These are phyloP conservation scores for Gilbertella persicaria DNA, from an alignment of 371 early-diverging fungal species.

Conservation along the genomic window DNA sequence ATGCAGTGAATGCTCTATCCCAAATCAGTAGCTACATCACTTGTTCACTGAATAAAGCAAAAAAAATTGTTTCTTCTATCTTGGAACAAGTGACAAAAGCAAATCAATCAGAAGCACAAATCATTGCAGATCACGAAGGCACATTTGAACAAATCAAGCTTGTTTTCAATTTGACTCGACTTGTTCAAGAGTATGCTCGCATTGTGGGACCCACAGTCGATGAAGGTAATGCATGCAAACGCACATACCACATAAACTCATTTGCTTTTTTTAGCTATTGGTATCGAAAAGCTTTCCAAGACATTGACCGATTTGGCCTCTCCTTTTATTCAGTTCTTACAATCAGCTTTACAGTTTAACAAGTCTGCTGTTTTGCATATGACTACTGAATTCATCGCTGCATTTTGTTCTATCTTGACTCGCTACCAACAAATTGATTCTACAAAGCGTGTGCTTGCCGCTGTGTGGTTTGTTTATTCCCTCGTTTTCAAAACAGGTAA, in stretches of 20 bases:
- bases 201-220: slow-evolving; percentile 19
- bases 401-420: slow-evolving; percentile 32
- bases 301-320: slow-evolving; percentile 20
- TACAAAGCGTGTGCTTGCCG: slow-evolving; percentile 27
- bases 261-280: slow-evolving; percentile 14
- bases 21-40: slow-evolving; percentile 13
- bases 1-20: slow-evolving; percentile 15
- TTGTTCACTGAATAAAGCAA: slow-evolving; percentile 6
- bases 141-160: slow-evolving; percentile 14
- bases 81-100: background rate
- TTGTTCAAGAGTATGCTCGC: slow-evolving; percentile 31
- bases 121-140: background rate
- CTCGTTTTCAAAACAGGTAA: slow-evolving; percentile 22
- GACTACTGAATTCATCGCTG: slow-evolving; percentile 35
- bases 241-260: background rate
- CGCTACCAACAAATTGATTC: slow-evolving; percentile 28
- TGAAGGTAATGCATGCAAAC: slow-evolving; percentile 29
- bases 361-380: slow-evolving; percentile 13
- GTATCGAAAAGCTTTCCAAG: slow-evolving; percentile 19
- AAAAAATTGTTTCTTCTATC: background rate
- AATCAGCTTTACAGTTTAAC: slow-evolving; percentile 3
- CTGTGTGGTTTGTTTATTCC: slow-evolving; percentile 40
- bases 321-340: slow-evolving; percentile 27
- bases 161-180: slow-evolving; percentile 22
- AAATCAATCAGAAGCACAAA: background rate